phyloP scores from a whole-genome alignment of 108 stramenopile genomes.

The Cyclotella kingstonii region DNA sequence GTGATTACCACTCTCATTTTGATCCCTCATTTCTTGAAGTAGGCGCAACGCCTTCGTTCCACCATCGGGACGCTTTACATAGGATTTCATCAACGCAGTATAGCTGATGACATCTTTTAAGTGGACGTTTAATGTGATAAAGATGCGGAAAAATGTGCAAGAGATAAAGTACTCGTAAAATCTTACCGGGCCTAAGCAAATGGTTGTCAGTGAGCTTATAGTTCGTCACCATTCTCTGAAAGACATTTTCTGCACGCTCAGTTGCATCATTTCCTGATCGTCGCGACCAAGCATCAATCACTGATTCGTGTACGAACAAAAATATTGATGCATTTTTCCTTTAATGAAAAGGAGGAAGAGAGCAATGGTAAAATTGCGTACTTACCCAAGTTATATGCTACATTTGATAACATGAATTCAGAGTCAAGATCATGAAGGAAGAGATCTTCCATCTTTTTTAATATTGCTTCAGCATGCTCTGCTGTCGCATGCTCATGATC shows the following conservation, averaged over 20 bases:
- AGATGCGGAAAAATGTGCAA: not conserved
- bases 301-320: not conserved
- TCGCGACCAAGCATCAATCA: slow-evolving; percentile 49
- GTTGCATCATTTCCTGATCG: slow-evolving; percentile 25
- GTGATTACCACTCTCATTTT: slow-evolving; percentile 30
- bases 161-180: not conserved
- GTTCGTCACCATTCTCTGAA: slow-evolving; percentile 32
- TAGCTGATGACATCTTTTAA: slow-evolving; percentile 36
- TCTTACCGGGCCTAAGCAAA: slow-evolving; percentile 22
- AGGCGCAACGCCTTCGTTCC: slow-evolving; percentile 29
- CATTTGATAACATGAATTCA: slow-evolving; percentile 20
- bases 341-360: not conserved
- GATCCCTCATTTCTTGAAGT: slow-evolving; percentile 38
- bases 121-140: not conserved
- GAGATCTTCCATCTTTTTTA: slow-evolving; percentile 21
- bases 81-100: slow-evolving; percentile 42
- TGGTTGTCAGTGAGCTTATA: slow-evolving; percentile 21
- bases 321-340: not conserved
- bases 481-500: slow-evolving; percentile 25
- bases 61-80: slow-evolving; percentile 32
- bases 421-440: slow-evolving; percentile 23
- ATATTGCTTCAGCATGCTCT: slow-evolving; percentile 31
- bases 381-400: slow-evolving; percentile 40
- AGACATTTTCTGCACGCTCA: slow-evolving; percentile 33
- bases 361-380: no score